Evolutionary conservation across 768 basidiomycete genomes (phyloP).

Genomic region (Dendrothele bispora): DNA sequence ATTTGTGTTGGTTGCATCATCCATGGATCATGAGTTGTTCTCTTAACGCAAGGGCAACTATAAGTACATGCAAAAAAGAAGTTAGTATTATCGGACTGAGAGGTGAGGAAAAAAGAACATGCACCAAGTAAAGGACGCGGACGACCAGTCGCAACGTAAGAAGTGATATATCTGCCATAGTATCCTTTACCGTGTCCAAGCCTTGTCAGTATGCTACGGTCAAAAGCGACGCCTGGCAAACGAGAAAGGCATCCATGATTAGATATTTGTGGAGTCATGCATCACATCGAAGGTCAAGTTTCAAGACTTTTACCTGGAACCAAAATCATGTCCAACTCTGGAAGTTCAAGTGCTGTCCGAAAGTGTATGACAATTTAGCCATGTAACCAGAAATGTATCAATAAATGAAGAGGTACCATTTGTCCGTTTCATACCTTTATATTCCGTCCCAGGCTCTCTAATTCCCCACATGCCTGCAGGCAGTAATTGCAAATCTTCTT

Average conservation of each 20-base stretch:
- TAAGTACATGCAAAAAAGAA: constrained; percentile 7
- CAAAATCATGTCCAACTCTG: constrained; percentile 59
- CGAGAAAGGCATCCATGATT: no score
- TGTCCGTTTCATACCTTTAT: constrained; percentile 42
- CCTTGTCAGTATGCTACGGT: constrained; percentile 61
- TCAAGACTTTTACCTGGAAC: no score
- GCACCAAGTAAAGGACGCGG: constrained; percentile 60
- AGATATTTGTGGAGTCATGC: no score
- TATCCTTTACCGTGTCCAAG: constrained; percentile 85
- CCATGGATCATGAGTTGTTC: constrained; percentile 68
- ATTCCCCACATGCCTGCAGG: constrained; percentile 75
- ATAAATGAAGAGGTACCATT: constrained; percentile 45
- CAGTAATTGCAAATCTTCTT: constrained; percentile 56
- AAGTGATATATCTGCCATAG: constrained; percentile 72
- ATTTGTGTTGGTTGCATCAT: no score
- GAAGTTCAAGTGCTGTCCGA: constrained; percentile 36
- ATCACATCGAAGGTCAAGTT: no score
- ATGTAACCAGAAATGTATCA: constrained; percentile 3
- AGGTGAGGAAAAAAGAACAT: constrained; percentile 15
- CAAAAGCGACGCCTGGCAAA: constrained; percentile 80
- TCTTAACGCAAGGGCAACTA: constrained; percentile 65
- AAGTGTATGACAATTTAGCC: constrained; percentile 1
- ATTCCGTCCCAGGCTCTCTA: constrained; percentile 55
- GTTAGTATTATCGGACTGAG: background rate
- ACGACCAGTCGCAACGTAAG: constrained; percentile 45